Evolutionary conservation across 2,329 filamentous ascomycete species (phyloP), one percentile per base, ranked within the genome.

Genomic region (Falciphora oryzae): DNA sequence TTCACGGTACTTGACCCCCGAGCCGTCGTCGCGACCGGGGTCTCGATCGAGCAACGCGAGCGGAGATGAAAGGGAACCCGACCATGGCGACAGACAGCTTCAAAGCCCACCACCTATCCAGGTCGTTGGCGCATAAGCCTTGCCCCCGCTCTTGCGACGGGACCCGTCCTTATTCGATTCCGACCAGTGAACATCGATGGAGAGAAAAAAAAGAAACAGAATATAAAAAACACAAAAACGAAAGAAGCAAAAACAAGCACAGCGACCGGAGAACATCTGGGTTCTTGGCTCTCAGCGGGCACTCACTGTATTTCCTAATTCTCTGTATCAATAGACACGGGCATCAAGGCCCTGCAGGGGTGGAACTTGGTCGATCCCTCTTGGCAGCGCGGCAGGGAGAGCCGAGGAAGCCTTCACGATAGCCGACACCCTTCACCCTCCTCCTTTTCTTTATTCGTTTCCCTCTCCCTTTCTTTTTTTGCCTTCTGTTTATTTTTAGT

Each of bases 1-100:
- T 63, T 71, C 77, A 1, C 70, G 75, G 62, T 80, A 79, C 64
- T 78, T 76, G 67, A 80, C 78, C 1, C 78, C 78, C 1, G 78
- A 80, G 31, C 74, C 74, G n/a, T 74, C 71, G 57, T 75, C 76
- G 1, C 75, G 75, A n/a, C 50, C 60, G 13, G 60, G 44, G 50
- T 50, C 60, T 2, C 44, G 58, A 60, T 60, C 58, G 31, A 60
- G 58, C 31, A 13, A 32, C 22, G 58, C 31, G n/a, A 32, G 32
- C n/a, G 58, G 35, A 13, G 38, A 62, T 13, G 60, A 62, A 3
- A 32, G 16, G 14, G 60, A 53, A 10, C 18, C 28, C 11, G 60
- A 62, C 8, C 60, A 50, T 32, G 60, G n/a, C 18, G 35, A 56
- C 28, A 50, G 25, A 10, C 60, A 62, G 13, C 25, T 50, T 32